phyloP scores from a whole-genome alignment of 805 yeast species.

The Yarrowia sp. region DNA sequence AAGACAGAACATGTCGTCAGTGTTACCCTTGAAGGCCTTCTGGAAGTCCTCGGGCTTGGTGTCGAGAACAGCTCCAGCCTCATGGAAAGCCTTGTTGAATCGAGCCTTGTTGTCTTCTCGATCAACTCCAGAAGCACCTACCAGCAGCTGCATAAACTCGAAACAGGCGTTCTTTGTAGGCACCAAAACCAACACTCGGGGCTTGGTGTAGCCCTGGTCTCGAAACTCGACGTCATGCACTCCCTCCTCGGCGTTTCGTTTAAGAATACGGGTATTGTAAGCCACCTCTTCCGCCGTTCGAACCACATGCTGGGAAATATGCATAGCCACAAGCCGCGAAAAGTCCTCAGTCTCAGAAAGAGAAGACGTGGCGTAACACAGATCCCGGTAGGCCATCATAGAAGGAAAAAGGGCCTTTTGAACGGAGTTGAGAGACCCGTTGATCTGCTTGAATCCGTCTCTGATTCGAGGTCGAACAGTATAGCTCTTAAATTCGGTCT shows the following conservation, averaged over 20 bases:
- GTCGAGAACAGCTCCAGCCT: constrained; percentile 56
- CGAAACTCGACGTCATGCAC: constrained; percentile 68
- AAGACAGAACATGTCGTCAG: constrained; percentile 87
- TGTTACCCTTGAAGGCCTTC: constrained; percentile 82
- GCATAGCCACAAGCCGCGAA: constrained; percentile 29
- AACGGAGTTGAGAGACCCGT: background rate
- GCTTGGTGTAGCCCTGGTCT: constrained; percentile 96
- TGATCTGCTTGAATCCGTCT: constrained; percentile 1
- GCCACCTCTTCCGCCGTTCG: constrained; percentile 23
- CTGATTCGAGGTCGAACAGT: constrained; percentile 16
- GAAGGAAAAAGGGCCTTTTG: constrained; percentile 19
- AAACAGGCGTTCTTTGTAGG: constrained; percentile 86
- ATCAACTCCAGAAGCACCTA: constrained; percentile 67
- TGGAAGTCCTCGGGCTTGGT: constrained; percentile 85
- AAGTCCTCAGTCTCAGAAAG: constrained; percentile 21
- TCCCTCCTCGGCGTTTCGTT: constrained; percentile 50
- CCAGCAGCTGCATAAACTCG: constrained; percentile 67
- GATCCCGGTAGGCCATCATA: constrained; percentile 14
- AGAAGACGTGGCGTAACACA: background rate
- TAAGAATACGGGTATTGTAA: constrained; percentile 8
- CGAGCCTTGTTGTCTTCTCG: constrained; percentile 83
- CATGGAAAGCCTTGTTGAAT: constrained; percentile 72
- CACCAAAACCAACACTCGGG: constrained; percentile 79
- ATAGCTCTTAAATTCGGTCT: constrained; percentile 10
- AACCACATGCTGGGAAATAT: constrained; percentile 28